Conservation (phyloP, 768 basidiomycete species). For the Lactifluus subvellereus region DNA sequence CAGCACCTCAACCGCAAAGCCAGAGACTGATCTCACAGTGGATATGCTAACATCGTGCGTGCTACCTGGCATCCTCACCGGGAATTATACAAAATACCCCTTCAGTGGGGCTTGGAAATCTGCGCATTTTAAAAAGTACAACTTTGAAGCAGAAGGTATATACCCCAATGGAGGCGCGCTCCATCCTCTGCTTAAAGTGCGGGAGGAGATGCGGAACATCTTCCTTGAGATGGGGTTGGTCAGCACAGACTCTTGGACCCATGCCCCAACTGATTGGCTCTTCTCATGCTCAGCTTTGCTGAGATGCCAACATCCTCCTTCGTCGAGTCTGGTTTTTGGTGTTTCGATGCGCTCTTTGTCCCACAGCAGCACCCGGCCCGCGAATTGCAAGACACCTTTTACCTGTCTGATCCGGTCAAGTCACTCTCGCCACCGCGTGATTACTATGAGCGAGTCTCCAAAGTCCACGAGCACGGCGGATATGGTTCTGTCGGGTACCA, state of each 20-base stretch:
- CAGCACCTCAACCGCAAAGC: constrained; percentile 86
- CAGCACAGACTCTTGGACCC: neutral
- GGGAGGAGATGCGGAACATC: constrained; percentile 95
- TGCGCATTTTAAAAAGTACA: constrained; percentile 94
- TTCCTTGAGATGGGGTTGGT: constrained; percentile 98
- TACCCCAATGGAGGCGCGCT: constrained; percentile 87
- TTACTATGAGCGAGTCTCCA: constrained; percentile 82
- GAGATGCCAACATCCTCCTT: constrained; percentile 98
- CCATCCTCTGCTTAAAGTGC: constrained; percentile 94
- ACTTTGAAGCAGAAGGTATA: constrained; percentile 94
- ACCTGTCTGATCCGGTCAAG: constrained; percentile 83
- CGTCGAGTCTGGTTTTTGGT: constrained; percentile 99
- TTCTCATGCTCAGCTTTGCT: constrained; percentile 61
- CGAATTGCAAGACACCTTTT: constrained; percentile 98
- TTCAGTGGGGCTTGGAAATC: constrained; percentile 90
- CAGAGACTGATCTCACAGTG: constrained; percentile 91
- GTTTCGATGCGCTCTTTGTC: constrained; percentile 96
- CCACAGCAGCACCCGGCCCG: constrained; percentile 99
- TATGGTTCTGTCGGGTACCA: constrained; percentile 95
- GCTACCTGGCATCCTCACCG: neutral
- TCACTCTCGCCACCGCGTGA: constrained; percentile 70
- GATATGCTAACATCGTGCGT: constrained; percentile 92
- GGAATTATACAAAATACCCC: neutral
- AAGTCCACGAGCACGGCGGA: constrained; percentile 80
- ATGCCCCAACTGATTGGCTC: neutral